Evolutionary conservation across 495 filamentous ascomycete species (phyloP).

Genomic region (Poronia punctata): DNA sequence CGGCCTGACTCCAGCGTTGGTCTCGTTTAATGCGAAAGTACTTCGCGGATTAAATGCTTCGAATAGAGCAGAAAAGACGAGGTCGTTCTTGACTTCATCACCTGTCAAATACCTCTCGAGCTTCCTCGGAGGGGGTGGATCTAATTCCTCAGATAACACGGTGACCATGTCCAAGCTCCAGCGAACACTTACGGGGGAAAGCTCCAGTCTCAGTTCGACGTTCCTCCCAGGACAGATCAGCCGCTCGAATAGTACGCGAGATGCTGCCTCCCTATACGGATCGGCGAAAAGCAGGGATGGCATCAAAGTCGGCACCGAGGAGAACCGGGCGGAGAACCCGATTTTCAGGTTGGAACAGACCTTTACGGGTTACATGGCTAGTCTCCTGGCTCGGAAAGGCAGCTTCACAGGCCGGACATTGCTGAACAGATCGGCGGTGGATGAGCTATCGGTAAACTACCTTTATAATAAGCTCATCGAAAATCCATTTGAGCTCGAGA

Average conservation of each 20-base stretch:
- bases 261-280: constrained; percentile 36
- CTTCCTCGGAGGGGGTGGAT: constrained; percentile 32
- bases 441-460: constrained; percentile 77
- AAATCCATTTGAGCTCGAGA: constrained; percentile 65
- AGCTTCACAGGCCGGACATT: constrained; percentile 74
- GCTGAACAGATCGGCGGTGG: constrained; percentile 59
- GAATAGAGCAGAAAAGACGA: constrained; percentile 52
- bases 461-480: constrained; percentile 86
- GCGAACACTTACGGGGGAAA: constrained; percentile 30
- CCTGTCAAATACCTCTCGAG: constrained; percentile 88
- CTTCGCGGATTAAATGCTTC: constrained; percentile 63
- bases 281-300: constrained; percentile 44
- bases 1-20: constrained; percentile 53
- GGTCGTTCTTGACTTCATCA: constrained; percentile 65
- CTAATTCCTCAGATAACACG: constrained; percentile 46
- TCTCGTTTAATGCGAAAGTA: constrained; percentile 65
- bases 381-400: constrained; percentile 75
- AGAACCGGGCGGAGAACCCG: constrained; percentile 44
- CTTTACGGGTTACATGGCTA: constrained; percentile 74
- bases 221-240: constrained; percentile 26
- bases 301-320: constrained; percentile 36
- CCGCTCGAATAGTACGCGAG: constrained; percentile 37
- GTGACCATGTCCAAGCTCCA: constrained; percentile 29
- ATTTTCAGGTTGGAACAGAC: constrained; percentile 75
- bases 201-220: constrained; percentile 21